Percentiles rank a stretch among this genome's conserved stretches.
These are phyloP conservation scores for Ustilago bromivora DNA, from an alignment of 1,284 basidiomycete genomes.

Conservation along the genomic window DNA sequence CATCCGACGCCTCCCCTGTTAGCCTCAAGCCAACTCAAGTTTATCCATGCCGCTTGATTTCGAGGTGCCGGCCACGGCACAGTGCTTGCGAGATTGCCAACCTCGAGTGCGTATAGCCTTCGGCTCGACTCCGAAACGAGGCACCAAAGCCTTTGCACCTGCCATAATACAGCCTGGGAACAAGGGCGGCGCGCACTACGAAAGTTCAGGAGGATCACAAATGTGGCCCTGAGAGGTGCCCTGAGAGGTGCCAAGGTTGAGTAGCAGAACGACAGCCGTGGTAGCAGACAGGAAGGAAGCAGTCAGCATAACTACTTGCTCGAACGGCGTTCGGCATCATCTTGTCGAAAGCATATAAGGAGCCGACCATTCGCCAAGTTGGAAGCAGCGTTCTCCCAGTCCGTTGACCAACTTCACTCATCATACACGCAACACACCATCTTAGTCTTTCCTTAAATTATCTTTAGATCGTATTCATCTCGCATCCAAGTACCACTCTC, in stretches of 20 bases:
- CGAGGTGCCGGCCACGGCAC: not conserved
- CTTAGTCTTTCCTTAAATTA: constrained; percentile 10
- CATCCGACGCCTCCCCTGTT: too few relatives aligned
- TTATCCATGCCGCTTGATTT: not conserved
- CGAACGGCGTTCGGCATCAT: not conserved
- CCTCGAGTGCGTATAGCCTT: not conserved
- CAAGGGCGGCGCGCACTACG: too few relatives aligned
- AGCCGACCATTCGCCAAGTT: not conserved
- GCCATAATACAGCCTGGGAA: too few relatives aligned
- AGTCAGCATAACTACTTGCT: too few relatives aligned
- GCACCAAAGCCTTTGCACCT: not conserved
- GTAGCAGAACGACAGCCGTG: too few relatives aligned
- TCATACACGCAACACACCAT: not conserved
- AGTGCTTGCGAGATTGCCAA: not conserved
- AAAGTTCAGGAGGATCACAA: too few relatives aligned
- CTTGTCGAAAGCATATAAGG: constrained; percentile 12
- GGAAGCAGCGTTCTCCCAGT: not conserved
- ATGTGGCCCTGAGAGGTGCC: too few relatives aligned
- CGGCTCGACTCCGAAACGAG: not conserved
- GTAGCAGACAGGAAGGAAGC: too few relatives aligned
- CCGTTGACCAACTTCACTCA: not conserved
- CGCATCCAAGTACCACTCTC: not conserved
- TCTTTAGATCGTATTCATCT: not conserved
- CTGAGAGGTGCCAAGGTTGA: too few relatives aligned
- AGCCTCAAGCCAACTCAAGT: too few relatives aligned